These are phyloP conservation scores for Turritis glabra DNA, from an alignment of 345 rosid genomes.

Conservation along the genomic window DNA sequence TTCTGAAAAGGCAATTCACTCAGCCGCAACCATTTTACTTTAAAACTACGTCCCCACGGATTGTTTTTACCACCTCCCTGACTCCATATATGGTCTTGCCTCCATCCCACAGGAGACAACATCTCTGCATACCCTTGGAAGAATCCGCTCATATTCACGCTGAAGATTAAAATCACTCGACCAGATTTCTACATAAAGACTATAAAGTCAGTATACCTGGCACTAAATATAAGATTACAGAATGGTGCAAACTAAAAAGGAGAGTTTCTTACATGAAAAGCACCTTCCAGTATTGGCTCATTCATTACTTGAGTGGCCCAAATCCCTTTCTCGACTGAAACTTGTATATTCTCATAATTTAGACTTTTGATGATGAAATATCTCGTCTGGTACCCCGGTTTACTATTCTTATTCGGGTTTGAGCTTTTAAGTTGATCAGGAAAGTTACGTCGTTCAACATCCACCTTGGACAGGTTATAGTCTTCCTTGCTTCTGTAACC, in stretches of 20 bases:
- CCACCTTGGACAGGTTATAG: slow-evolving; percentile 47
- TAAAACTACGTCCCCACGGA: slow-evolving; percentile 95
- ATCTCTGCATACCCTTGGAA: slow-evolving; percentile 99
- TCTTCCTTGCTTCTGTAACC: slow-evolving; percentile 58
- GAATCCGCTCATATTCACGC: slow-evolving; percentile 99
- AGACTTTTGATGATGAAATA: slow-evolving; percentile 97
- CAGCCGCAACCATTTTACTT: slow-evolving; percentile 82
- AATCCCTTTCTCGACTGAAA: slow-evolving; percentile 75
- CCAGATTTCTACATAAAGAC: slow-evolving; percentile 77
- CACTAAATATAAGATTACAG: slow-evolving; percentile 33
- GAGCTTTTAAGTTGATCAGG: slow-evolving; percentile 47
- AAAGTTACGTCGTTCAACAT: slow-evolving; percentile 41
- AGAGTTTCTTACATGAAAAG: slow-evolving; percentile 71
- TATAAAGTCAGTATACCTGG: slow-evolving; percentile 23
- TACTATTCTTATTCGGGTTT: slow-evolving; percentile 43
- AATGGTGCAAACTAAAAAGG: slow-evolving; percentile 14
- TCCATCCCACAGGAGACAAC: slow-evolving; percentile 92
- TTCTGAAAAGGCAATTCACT: slow-evolving; percentile 90
- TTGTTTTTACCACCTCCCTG: slow-evolving; percentile 82
- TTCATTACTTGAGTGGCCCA: slow-evolving; percentile 99
- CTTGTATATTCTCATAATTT: slow-evolving; percentile 75
- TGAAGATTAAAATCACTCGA: slow-evolving; percentile 78
- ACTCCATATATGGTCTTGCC: slow-evolving; percentile 88
- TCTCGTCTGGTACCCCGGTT: slow-evolving; percentile 56
- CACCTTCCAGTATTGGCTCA: slow-evolving; percentile 94